Percentiles rank a stretch among this genome's conserved stretches.
Conservation (phyloP, 2,329 filamentous ascomycete species). For the Westerdykella aurantiaca region DNA sequence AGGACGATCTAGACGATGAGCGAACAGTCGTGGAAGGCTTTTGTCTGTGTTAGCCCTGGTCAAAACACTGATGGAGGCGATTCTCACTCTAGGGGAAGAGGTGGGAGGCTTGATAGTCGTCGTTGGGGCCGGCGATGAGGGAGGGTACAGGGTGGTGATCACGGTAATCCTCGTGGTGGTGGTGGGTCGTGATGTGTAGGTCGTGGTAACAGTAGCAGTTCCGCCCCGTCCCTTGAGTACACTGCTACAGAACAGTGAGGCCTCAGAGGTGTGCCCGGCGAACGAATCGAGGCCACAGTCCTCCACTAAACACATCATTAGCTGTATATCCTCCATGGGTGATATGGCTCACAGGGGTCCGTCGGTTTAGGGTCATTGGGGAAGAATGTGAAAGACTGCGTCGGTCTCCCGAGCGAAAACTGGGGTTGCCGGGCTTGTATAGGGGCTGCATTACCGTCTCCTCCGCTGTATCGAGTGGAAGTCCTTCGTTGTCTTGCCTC, state of each 20-base stretch:
- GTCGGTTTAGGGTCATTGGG: constrained; percentile 3
- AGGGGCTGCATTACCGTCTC: constrained; percentile 18
- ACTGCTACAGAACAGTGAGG: constrained; percentile 25
- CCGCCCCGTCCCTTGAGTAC: constrained; percentile 23
- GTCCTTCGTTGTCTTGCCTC: constrained; percentile 17
- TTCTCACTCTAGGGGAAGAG: constrained; percentile 6
- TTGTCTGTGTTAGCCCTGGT: neutral
- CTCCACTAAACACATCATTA: constrained; percentile 10
- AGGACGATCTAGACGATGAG: constrained; percentile 10
- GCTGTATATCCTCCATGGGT: neutral
- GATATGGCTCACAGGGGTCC: neutral
- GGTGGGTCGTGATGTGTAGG: constrained; percentile 14
- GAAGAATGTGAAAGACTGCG: constrained; percentile 1
- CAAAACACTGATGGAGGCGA: neutral
- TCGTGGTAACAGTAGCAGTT: constrained; percentile 19
- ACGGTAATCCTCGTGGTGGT: constrained; percentile 19
- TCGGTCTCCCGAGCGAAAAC: constrained; percentile 6
- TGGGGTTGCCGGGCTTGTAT: constrained; percentile 2
- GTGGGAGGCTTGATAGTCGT: constrained; percentile 7
- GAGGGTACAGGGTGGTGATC: constrained; percentile 20
- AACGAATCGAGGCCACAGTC: constrained; percentile 28
- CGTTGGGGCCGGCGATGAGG: constrained; percentile 11
- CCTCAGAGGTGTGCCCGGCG: constrained; percentile 25
- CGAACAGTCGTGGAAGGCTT: neutral
- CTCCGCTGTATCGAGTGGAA: constrained; percentile 5